Evolutionary conservation across 2,329 filamentous ascomycete species (phyloP).

Genomic region (Lachnellula arida): DNA sequence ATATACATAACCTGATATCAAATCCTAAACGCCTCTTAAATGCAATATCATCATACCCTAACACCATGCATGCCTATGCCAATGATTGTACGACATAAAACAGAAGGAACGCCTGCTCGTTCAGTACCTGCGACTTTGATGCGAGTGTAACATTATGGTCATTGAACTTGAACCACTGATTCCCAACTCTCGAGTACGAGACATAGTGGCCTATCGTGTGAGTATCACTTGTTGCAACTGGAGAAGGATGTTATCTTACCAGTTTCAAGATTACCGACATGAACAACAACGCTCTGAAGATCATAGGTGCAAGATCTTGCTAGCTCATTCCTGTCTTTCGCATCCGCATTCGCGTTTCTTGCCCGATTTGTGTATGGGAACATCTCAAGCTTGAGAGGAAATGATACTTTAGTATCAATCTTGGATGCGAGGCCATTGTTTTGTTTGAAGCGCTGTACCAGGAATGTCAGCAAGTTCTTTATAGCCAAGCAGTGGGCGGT

Average conservation of each 20-base stretch:
- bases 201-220: conserved; percentile 66
- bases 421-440: conserved; percentile 73
- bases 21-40: conserved; percentile 4
- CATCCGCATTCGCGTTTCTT: conserved; percentile 46
- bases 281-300: conserved; percentile 83
- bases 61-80: conserved; percentile 1
- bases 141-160: conserved; percentile 88
- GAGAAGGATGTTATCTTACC: conserved; percentile 36
- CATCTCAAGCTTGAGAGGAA: conserved; percentile 85
- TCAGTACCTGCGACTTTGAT: conserved; percentile 77
- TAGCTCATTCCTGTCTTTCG: conserved; percentile 49
- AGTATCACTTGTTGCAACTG: conserved; percentile 6
- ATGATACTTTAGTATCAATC: conserved; percentile 80
- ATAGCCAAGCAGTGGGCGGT: background rate
- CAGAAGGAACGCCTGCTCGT: conserved; percentile 81
- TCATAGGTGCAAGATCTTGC: conserved; percentile 74
- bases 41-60: conserved; percentile 1
- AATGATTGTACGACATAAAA: conserved; percentile 72
- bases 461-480: conserved; percentile 5
- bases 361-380: conserved; percentile 77
- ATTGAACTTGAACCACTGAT: conserved; percentile 94
- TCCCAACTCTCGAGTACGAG: conserved; percentile 78
- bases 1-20: conserved; percentile 1
- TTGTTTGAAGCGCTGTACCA: conserved; percentile 64
- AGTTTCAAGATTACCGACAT: conserved; percentile 88